Evolutionary conservation across 371 early-diverging fungal genomes (phyloP).

Genomic region (Mucor irregularis): DNA sequence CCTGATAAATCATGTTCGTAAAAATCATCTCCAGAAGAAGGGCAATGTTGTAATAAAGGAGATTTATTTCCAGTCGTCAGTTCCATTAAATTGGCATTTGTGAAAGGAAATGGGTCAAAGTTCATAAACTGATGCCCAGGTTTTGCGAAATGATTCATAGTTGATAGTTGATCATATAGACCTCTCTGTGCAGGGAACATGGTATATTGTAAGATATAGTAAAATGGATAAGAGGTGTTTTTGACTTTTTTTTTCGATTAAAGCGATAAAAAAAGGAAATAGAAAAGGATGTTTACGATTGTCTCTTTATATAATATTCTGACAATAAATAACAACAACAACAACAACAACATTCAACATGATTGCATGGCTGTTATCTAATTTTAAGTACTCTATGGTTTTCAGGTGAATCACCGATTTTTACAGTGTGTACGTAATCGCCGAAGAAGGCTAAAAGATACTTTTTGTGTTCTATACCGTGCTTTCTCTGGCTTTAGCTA

Average conservation of each 20-base stretch:
- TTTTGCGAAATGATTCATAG: slow-evolving; percentile 17
- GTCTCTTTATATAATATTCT: not conserved
- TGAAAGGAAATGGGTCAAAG: slow-evolving; percentile 11
- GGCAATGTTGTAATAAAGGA: not conserved
- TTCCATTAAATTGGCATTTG: too few relatives aligned
- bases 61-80: too few relatives aligned
- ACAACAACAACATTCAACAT: too few relatives aligned
- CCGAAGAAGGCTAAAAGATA: too few relatives aligned
- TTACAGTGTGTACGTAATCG: not conserved
- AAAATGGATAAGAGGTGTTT: too few relatives aligned
- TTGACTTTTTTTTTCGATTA: not conserved
- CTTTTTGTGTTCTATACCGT: too few relatives aligned
- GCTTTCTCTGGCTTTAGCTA: too few relatives aligned
- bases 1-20: slow-evolving; percentile 1
- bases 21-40: not conserved
- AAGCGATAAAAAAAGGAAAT: not conserved
- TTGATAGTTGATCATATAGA: slow-evolving; percentile 11
- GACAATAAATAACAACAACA: too few relatives aligned
- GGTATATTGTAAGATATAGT: too few relatives aligned
- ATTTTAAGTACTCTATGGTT: too few relatives aligned
- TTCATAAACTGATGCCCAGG: not conserved
- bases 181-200: slow-evolving; percentile 20
- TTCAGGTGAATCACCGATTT: not conserved
- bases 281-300: not conserved
- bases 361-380: not conserved